A percentile compares a stretch with the other conserved stretches of the same genome.
Conservation (phyloP, 2,329 filamentous ascomycete genomes). For the Fusarium avenaceum region DNA sequence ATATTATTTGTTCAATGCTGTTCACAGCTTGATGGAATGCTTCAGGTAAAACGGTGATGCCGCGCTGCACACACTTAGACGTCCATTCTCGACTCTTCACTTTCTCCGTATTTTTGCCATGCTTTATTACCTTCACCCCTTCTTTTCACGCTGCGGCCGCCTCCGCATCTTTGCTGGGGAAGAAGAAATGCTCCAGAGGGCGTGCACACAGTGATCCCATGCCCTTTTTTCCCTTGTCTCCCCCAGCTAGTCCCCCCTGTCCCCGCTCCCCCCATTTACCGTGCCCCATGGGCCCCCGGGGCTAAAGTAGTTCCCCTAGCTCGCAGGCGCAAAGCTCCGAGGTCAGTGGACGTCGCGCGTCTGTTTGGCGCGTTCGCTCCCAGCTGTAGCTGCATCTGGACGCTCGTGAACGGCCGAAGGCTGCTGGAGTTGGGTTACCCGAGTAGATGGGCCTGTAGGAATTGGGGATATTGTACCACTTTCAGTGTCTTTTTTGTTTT, state of each 20-base stretch:
- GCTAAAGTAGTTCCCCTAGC: constrained; percentile 13
- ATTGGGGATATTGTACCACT: constrained; percentile 16
- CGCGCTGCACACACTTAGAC: neutral
- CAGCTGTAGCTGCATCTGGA: constrained; percentile 18
- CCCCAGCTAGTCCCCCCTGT: neutral
- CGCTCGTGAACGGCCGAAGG: constrained; percentile 36
- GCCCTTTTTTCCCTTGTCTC: neutral
- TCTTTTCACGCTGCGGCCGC: constrained; percentile 3
- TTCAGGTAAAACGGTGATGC: neutral
- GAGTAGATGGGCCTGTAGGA: constrained; percentile 18
- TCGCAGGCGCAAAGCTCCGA: constrained; percentile 5
- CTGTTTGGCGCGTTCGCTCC: neutral
- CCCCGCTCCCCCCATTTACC: constrained; percentile 28
- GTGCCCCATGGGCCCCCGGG: constrained; percentile 42
- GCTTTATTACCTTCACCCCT: constrained; percentile 21
- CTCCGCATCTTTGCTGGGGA: constrained; percentile 17
- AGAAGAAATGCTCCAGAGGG: neutral
- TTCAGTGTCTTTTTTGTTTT: neutral
- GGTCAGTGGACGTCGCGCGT: constrained; percentile 10
- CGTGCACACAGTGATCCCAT: constrained; percentile 7
- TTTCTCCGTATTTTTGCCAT: constrained; percentile 22
- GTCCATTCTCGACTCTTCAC: neutral
- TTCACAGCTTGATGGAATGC: constrained; percentile 6
- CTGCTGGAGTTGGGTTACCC: constrained; percentile 25
- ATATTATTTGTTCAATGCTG: neutral